A percentile compares a stretch with the other conserved stretches of the same genome.
Conservation (phyloP, 768 basidiomycete species). For the Lentinula aciculospora region DNA sequence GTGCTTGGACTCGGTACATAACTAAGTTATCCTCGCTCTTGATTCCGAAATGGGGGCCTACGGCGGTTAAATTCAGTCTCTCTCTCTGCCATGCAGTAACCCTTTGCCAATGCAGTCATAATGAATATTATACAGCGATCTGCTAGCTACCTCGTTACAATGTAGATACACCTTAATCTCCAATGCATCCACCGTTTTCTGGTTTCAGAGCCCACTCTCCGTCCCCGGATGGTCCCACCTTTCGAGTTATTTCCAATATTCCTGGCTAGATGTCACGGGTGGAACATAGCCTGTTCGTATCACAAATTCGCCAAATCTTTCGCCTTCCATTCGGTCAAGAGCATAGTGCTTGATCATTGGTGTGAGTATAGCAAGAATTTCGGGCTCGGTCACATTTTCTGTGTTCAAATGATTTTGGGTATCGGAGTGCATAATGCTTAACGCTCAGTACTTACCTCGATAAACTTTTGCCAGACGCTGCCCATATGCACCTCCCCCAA, state of each 20-base stretch:
- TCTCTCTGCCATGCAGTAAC: too few species aligned
- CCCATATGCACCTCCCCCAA: constrained; percentile 93
- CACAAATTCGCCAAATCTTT: constrained; percentile 93
- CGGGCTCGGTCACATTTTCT: constrained; percentile 87
- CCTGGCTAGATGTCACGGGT: constrained; percentile 73
- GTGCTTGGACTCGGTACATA: too few species aligned
- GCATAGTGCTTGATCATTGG: constrained; percentile 97
- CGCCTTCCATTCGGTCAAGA: constrained; percentile 77
- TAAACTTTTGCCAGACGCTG: constrained; percentile 96
- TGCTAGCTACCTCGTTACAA: too few species aligned
- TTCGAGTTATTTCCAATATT: constrained; percentile 25
- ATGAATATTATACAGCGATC: too few species aligned
- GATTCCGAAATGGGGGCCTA: too few species aligned
- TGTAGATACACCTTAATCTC: too few species aligned
- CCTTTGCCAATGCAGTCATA: too few species aligned
- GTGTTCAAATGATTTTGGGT: neutral
- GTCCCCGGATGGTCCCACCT: neutral
- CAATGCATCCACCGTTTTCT: too few species aligned
- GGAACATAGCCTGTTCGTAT: constrained; percentile 89
- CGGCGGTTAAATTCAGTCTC: too few species aligned
- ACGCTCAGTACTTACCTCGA: constrained; percentile 61
- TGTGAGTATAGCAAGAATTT: constrained; percentile 81
- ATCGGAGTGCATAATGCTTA: neutral
- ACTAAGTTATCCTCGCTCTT: too few species aligned
- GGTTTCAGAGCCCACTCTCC: too few species aligned